A percentile compares a stretch with the other conserved stretches of the same genome.
These are phyloP conservation scores for Blepharisma stoltei DNA, from an alignment of 73 alveolate species.

Conservation along the genomic window DNA sequence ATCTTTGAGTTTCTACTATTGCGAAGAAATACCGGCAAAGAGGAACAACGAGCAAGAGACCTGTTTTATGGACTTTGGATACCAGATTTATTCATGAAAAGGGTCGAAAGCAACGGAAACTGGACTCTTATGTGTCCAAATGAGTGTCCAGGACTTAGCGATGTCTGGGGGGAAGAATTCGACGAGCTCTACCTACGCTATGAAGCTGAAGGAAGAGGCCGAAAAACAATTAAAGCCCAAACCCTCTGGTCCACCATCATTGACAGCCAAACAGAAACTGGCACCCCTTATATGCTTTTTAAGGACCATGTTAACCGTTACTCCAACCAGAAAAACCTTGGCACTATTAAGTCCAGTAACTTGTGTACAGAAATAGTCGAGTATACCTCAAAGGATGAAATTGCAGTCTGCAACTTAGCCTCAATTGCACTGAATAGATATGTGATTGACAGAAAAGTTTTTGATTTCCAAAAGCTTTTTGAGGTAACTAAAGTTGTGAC, in stretches of 20 bases:
- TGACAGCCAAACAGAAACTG: conserved; percentile 89
- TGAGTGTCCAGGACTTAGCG: conserved; percentile 81
- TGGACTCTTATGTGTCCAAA: conserved; percentile 98
- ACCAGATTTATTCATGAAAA: conserved; percentile 91
- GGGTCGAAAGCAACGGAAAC: conserved; percentile 82
- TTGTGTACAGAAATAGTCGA: conserved; percentile 93
- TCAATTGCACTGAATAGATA: conserved; percentile 80
- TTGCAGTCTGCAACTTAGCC: conserved; percentile 96
- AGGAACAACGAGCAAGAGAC: conserved; percentile 93
- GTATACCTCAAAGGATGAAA: conserved; percentile 87
- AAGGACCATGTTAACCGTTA: conserved; percentile 87
- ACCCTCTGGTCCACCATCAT: conserved; percentile 85
- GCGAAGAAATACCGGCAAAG: conserved; percentile 90
- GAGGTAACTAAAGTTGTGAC: conserved; percentile 74
- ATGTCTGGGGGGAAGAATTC: conserved; percentile 85
- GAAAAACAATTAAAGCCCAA: conserved; percentile 81
- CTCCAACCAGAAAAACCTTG: conserved; percentile 89
- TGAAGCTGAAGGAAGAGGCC: conserved; percentile 79
- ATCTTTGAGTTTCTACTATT: conserved; percentile 82
- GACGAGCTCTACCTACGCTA: conserved; percentile 69
- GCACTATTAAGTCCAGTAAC: conserved; percentile 92
- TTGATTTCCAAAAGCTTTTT: conserved; percentile 82
- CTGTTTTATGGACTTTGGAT: conserved; percentile 94
- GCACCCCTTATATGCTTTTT: conserved; percentile 93
- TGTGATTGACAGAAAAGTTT: conserved; percentile 61